Evolutionary conservation across 352 stramenopile species (phyloP).

Genomic region (Globisporangium spinosum): DNA sequence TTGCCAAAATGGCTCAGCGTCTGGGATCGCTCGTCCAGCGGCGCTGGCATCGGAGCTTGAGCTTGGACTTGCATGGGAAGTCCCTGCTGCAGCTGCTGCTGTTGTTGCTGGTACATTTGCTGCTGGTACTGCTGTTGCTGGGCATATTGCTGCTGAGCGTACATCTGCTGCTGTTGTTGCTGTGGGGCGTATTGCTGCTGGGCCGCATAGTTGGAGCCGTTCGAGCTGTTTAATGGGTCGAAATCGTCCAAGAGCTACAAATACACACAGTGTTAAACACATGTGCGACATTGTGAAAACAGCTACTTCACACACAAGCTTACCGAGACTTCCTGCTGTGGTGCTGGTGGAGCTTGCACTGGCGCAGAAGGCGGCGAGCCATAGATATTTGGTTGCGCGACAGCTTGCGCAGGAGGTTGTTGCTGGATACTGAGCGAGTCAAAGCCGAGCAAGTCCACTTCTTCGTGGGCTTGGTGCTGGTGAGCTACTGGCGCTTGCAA

Average conservation of each 20-base stretch:
- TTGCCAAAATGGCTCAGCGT: constrained; percentile 79
- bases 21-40: constrained; percentile 58
- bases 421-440: constrained; percentile 48
- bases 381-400: constrained; percentile 26
- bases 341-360: constrained; percentile 17
- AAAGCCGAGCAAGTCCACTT: constrained; percentile 82
- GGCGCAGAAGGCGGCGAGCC: constrained; percentile 22
- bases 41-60: constrained; percentile 8
- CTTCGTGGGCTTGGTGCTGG: constrained; percentile 25
- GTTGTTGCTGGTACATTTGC: constrained; percentile 15
- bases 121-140: constrained; percentile 21
- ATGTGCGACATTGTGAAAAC: neutral
- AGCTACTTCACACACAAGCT: neutral
- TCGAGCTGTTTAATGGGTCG: constrained; percentile 36
- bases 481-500: constrained; percentile 20
- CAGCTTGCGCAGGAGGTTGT: neutral
- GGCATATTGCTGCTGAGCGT: constrained; percentile 29
- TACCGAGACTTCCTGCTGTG: constrained; percentile 59
- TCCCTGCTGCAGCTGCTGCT: constrained; percentile 7
- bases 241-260: constrained; percentile 49
- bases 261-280: neutral
- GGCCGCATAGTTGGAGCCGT: constrained; percentile 18
- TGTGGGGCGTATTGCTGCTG: constrained; percentile 19
- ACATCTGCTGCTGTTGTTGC: constrained; percentile 21
- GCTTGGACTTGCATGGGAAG: neutral